Base-by-base conservation (phyloP, 1,139 yeast genomes). In the Yamadazyma trypodendri region DNA sequence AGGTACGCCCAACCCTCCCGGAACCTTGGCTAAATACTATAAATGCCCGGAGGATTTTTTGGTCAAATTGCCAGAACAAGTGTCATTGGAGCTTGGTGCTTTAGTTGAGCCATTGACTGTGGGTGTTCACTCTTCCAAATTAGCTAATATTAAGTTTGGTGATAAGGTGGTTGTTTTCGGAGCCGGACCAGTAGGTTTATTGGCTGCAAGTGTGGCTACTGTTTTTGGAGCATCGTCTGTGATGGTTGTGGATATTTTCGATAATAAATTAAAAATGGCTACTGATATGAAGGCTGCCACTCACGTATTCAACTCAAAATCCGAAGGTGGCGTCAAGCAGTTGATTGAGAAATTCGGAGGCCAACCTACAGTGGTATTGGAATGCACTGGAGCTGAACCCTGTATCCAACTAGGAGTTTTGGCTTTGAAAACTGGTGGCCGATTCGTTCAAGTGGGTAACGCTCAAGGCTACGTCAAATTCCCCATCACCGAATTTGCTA, bases 181-280 rank as follows among this genome's bases (percentile, higher is more conserved):
- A 36, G 96, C 96, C 22, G 97, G 97, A 10, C 96, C 97, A 8
- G 92, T 89, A 44, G 97, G 97, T 25, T 64, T 89, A 35, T 68
- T 89, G 44, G 72, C 83, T 36, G 95, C 95, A 24, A 77, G 84
- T 29, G 83, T 82, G 24, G 95, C 94, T 15, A 75, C 75, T 40
- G 85, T 90, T 11, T 85, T 84, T 49, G 97, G 97, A 25, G 95
- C 96, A 6, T 67, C 81, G 25, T 73, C 76, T 23, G 75, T 85
- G 34, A 70, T 81, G 48, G 72, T 84, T 42, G 77, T 84, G 31
- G 95, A 85, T 58, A 65, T 83, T 34, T 66, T 77, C 45, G 83
- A 79, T 43, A 61, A 63, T 46, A 80, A 81, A 48, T 73, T 83
- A 46, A 65, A 75, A 37, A 68, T 81, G 64, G 89, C 88, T 32